These are phyloP conservation scores for Tulasnella calospora DNA, from an alignment of 768 basidiomycete species.

Conservation along the genomic window DNA sequence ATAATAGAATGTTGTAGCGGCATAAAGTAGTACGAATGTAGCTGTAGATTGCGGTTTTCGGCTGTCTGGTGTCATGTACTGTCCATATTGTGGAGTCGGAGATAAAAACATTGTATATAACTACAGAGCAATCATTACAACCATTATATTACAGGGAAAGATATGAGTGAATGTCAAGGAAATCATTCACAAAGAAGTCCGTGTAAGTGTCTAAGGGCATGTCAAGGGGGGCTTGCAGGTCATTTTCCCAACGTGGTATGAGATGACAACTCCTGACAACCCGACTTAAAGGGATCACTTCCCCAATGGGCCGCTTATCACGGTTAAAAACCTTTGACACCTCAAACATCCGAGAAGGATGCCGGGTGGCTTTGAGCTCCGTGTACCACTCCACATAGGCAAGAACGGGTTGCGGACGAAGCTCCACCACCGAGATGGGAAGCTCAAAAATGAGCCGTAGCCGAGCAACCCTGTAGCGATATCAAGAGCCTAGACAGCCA, in stretches of 20 bases:
- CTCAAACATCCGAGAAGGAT: not conserved
- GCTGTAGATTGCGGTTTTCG: no score
- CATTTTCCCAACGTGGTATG: not conserved
- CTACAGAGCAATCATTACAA: no score
- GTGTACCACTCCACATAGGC: no score
- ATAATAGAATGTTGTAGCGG: no score
- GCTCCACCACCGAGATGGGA: constrained; percentile 24
- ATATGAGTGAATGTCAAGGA: not conserved
- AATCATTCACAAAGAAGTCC: not conserved
- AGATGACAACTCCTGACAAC: not conserved
- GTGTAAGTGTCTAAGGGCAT: not conserved
- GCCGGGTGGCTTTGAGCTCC: constrained; percentile 12
- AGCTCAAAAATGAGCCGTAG: constrained; percentile 29
- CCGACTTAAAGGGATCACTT: not conserved
- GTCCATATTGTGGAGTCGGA: no score
- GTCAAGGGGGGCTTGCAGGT: no score
- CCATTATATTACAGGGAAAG: no score
- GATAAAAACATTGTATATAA: no score
- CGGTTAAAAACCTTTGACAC: not conserved
- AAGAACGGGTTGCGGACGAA: constrained; percentile 24
- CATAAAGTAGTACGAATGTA: no score
- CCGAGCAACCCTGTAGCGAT: constrained; percentile 1
- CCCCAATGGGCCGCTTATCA: no score
- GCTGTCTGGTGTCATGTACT: no score
- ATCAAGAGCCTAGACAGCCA: not conserved